Percentiles rank a stretch among this genome's conserved stretches.
These are phyloP conservation scores for Lentinula sp. DNA, from an alignment of 768 basidiomycete genomes.

Conservation along the genomic window DNA sequence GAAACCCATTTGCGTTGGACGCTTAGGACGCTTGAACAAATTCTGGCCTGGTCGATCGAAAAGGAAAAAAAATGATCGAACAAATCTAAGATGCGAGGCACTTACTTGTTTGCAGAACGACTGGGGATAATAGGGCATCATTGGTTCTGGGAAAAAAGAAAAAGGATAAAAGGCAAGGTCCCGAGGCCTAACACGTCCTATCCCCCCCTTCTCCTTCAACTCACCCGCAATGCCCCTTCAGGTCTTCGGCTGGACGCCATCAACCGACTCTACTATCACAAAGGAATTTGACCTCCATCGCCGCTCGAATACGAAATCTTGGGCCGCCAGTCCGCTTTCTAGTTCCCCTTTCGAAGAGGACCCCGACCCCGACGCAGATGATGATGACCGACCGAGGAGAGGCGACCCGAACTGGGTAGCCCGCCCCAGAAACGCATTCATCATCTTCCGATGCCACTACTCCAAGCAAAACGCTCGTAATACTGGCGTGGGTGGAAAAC, in stretches of 20 bases:
- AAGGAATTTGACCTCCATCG: neutral
- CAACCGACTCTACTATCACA: neutral
- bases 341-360: neutral
- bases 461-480: neutral
- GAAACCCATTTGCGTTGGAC: neutral
- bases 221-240: neutral
- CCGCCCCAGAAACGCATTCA: slow-evolving; percentile 52
- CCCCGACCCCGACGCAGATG: neutral
- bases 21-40: neutral
- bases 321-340: neutral
- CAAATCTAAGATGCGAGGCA: neutral
- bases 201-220: neutral
- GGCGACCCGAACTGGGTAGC: slow-evolving; percentile 21
- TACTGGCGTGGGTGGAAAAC: slow-evolving; percentile 4
- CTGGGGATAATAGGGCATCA: neutral
- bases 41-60: neutral
- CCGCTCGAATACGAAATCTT: neutral
- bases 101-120: neutral
- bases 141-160: neutral
- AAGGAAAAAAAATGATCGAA: neutral
- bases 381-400: neutral
- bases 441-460: slow-evolving; percentile 47
- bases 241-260: neutral
- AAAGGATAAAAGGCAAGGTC: neutral
- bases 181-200: neutral